Evolutionary conservation across 805 yeast genomes (phyloP), one percentile per base, ranked within the genome.

Genomic region (Ascoidea asiatica): DNA sequence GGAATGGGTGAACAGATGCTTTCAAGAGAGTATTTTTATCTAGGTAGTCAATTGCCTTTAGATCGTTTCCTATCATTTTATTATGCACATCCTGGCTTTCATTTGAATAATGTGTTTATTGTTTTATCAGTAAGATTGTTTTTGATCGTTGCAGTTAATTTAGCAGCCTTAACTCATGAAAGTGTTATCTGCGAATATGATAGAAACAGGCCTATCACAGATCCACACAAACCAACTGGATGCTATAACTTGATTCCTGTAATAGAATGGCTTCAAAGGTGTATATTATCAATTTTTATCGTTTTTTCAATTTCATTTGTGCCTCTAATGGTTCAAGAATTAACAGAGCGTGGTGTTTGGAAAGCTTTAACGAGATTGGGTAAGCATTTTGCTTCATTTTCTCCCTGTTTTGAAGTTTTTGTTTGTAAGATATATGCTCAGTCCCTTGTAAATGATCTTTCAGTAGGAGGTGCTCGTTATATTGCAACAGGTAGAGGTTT

Each of bases 1-100:
- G 94, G 92, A 47, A 84, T 84, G 94, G 90, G 92, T 41, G 94
- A 84, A 56, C 94, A 84, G 57, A 77, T 82, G 75, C 67, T 84
- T 46, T 82, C 90, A 4, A 69, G 94, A 53, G 94, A 84, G 58
- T 83, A 83, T 60, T 84, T 75, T 59, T 82, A 83, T 56, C 66
- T 84, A 49, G 83, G 89, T 1, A 78, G 88, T 2, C 86, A 81
- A 50, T 64, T 84, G 36, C 87, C 90, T 2, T 63, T 83, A 49
- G 92, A 84, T 56, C 67, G 92, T 53, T 83, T 84, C 64, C 62
- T 83, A 47, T 79, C 90, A 0, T 83, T 84, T 59, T 84, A 78
- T 60, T 84, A 81, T 58, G 94, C 90, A 1, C 94, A 84, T 55
- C 88, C 92, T 1, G 94, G 94, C 19, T 84, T 84, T 65, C 94